Evolutionary conservation across 257 asterid species (phyloP), one percentile per base, ranked within the genome.

Genomic region (Apocynum venetum): DNA sequence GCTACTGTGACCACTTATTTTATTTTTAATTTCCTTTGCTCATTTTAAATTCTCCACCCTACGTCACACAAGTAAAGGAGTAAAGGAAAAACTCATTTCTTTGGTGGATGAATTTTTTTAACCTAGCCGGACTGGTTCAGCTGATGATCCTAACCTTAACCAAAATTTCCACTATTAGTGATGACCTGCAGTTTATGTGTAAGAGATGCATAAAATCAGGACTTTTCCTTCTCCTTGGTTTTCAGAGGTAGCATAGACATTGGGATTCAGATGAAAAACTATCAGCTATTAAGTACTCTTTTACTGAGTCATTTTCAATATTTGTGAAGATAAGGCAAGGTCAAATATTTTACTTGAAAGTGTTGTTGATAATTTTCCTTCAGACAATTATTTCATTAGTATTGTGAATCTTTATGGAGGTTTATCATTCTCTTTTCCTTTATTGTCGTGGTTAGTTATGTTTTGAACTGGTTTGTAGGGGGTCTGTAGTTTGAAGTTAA

Each of bases 401-500:
- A 75, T 76, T 68, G 7, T 75, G 83, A 57, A 75, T 38, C 17
- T 73, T 43, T 65, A 10, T 71, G 41, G 19, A 52, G 77, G 68
- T 59, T 81, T 71, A 60, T 65, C 78, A 48, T 72, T 78, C 47
- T 46, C 14, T 59, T 73, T n/a, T 66, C 35, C 40, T 31, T 59
- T 19, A 31, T 74, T 82, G 76, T 76, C 80, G 49, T 68, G 72
- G 77, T 73, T 74, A 70, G 82, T 82, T 80, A 83, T 55, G 57
- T 55, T 75, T 78, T 78, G 73, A 61, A 82, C 78, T 83, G 86
- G 86, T 78, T 83, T 80, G 83, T 76, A 77, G 79, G 86, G 82
- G 85, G 74, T 60, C 70, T 65, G 73, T 76, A 69, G 79, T 76
- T 83, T 83, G 79, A 77, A 80, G 81, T 80, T 76, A 76, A 78